A percentile compares a stretch with the other conserved stretches of the same genome.
Evolutionary conservation across 768 basidiomycete genomes (phyloP).

Genomic region (Lactarius evosmus): DNA sequence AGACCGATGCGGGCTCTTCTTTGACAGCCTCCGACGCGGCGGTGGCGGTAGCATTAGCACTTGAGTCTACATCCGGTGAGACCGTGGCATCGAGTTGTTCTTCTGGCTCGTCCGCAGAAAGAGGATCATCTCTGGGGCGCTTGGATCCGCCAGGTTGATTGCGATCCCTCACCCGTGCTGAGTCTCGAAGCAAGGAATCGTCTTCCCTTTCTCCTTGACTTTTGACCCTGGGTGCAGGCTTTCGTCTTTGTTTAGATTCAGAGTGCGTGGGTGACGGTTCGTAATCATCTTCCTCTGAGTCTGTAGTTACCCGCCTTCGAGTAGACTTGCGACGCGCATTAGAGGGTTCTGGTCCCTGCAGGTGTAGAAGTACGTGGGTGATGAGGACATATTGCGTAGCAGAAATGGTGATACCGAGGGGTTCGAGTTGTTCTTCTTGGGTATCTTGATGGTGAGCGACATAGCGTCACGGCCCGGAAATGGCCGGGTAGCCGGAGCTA

Average conservation of each 20-base stretch:
- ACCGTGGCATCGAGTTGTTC: slow-evolving; percentile 11
- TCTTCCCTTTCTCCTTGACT: slow-evolving; percentile 23
- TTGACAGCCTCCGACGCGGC: slow-evolving; percentile 14
- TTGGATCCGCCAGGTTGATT: slow-evolving; percentile 19
- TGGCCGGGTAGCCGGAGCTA: neutral
- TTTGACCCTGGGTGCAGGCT: slow-evolving; percentile 13
- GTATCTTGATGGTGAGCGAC: slow-evolving; percentile 23
- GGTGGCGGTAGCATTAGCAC: slow-evolving; percentile 5
- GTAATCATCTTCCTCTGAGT: slow-evolving; percentile 25
- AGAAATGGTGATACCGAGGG: neutral
- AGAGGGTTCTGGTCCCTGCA: slow-evolving; percentile 22
- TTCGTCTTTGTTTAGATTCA: slow-evolving; percentile 22
- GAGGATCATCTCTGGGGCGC: slow-evolving; percentile 17
- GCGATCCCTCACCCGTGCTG: slow-evolving; percentile 10
- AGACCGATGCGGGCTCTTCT: slow-evolving; percentile 19
- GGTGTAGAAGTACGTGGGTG: neutral
- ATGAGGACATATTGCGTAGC: neutral
- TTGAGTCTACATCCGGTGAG: slow-evolving; percentile 16
- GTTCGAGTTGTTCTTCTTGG: slow-evolving; percentile 21
- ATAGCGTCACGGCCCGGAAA: slow-evolving; percentile 4
- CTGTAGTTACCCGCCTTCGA: slow-evolving; percentile 22
- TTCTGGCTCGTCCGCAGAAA: slow-evolving; percentile 21
- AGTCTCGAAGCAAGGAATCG: slow-evolving; percentile 6
- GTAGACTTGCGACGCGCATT: slow-evolving; percentile 21
- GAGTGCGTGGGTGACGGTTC: slow-evolving; percentile 20